phyloP scores from a whole-genome alignment of 192 early-diverging fungal species.

The Phycomyces nitens region DNA sequence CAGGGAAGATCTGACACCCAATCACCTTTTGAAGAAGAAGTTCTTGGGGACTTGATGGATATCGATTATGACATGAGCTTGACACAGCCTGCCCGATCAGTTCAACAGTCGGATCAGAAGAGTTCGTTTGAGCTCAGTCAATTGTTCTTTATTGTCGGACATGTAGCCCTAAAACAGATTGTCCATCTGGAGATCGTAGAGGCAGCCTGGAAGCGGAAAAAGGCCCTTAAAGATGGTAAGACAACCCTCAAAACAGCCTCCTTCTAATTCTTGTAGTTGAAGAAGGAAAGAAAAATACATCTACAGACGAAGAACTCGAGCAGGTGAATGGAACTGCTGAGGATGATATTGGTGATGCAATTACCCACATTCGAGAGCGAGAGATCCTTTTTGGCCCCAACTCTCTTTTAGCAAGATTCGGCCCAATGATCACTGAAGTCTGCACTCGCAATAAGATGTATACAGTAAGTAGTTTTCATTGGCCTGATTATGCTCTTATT shows the following conservation, averaged over 20 bases:
- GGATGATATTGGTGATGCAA: slow-evolving; percentile 92
- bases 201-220: slow-evolving; percentile 87
- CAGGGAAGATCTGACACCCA: slow-evolving; percentile 15
- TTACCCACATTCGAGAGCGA: slow-evolving; percentile 82
- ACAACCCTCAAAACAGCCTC: no score
- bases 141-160: slow-evolving; percentile 89
- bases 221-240: slow-evolving; percentile 37
- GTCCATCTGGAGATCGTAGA: slow-evolving; percentile 94
- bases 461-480: slow-evolving; percentile 48
- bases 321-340: slow-evolving; percentile 89
- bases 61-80: slow-evolving; percentile 27
- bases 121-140: slow-evolving; percentile 79
- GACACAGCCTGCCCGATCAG: slow-evolving; percentile 19
- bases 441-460: slow-evolving; percentile 81
- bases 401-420: slow-evolving; percentile 78
- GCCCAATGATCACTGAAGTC: slow-evolving; percentile 76
- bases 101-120: slow-evolving; percentile 3
- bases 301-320: slow-evolving; percentile 84
- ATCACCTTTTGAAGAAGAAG: slow-evolving; percentile 12
- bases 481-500: no score
- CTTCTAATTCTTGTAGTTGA: slow-evolving; percentile 18
- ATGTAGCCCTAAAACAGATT: slow-evolving; percentile 95
- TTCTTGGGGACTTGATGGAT: slow-evolving; percentile 27
- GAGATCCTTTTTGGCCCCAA: slow-evolving; percentile 81
- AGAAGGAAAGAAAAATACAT: slow-evolving; percentile 29